Evolutionary conservation across 164 flowering plant species (phyloP).

Genomic region (Warburgia ugandensis): DNA sequence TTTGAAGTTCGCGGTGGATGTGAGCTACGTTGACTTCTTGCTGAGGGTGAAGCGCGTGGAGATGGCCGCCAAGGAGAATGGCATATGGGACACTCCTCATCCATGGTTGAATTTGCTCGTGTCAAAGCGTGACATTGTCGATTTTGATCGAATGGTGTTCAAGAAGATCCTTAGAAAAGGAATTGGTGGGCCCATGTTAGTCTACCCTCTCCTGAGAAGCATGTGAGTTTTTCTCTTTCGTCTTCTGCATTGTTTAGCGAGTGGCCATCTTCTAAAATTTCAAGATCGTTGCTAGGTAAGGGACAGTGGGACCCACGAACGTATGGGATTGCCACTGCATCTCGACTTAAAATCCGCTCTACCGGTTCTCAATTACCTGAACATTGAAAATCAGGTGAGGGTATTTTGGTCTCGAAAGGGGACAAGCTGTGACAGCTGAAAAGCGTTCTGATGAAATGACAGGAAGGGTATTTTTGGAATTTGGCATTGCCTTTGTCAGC

Average conservation of each 20-base stretch:
- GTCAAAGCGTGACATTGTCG: constrained; percentile 41
- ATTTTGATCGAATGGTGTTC: constrained; percentile 58
- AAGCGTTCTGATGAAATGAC: not conserved
- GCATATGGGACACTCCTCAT: constrained; percentile 82
- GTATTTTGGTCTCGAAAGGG: not conserved
- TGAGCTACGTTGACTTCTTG: constrained; percentile 59
- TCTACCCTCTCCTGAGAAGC: constrained; percentile 69
- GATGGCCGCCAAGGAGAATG: constrained; percentile 43
- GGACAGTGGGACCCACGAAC: not conserved
- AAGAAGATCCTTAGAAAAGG: constrained; percentile 53
- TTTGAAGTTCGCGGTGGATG: constrained; percentile 42
- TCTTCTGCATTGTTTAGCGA: not conserved
- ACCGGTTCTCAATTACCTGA: too few species aligned
- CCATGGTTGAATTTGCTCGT: constrained; percentile 87
- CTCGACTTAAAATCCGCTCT: not conserved
- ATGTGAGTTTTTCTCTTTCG: constrained; percentile 35
- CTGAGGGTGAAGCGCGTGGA: constrained; percentile 59
- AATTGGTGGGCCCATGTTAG: constrained; percentile 80
- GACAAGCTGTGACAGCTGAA: not conserved
- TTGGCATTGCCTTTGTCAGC: not conserved
- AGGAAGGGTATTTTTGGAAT: not conserved
- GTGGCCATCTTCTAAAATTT: not conserved
- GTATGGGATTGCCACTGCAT: not conserved
- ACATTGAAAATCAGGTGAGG: too few species aligned
- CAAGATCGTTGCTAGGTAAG: not conserved